Evolutionary conservation across 352 stramenopile species (phyloP), one percentile per base, ranked within the genome.

Genomic region (Detonula confervacea): DNA sequence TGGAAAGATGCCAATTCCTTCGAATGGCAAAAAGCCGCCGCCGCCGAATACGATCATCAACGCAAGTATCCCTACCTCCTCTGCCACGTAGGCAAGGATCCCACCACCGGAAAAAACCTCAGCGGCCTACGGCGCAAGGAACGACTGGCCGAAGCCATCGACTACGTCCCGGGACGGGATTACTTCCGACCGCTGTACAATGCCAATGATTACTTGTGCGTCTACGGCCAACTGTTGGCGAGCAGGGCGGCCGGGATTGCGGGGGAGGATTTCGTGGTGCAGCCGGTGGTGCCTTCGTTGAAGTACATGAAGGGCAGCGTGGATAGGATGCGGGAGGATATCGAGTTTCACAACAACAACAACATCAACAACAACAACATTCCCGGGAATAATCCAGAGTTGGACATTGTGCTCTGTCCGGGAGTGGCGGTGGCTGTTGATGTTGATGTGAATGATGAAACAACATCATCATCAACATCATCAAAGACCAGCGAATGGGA

Each of bases 161-260:
- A n/a, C n/a, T n/a, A n/a, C n/a, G n/a, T n/a, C n/a, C n/a, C n/a
- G n/a, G n/a, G n/a, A n/a, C n/a, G n/a, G n/a, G n/a, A n/a, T n/a
- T n/a, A n/a, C n/a, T n/a, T n/a, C n/a, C n/a, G 6, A 52, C 51
- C 61, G 12, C 56, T 80, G 49, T 80, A 73, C 39, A 80, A 80
- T 27, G 39, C 29, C 8, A 5, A 68, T 14, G 71, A 80, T 37
- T 64, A n/a, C n/a, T n/a, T 73, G n/a, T 80, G 71, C 37, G 60
- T 57, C 20, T 80, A 69, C n/a, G 71, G 60, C 2, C 71, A 69
- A 35, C 12, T 80, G 8, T 29, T 46, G 0, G 39, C 61, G 29
- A 64, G 39, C 42, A 30, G 35, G 0, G 71, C 71, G 9, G 14
- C 47, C 0, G 22, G 11, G 7, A 9, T 80, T 3, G 57, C 39